Conservation (phyloP, 2,329 filamentous ascomycete genomes). For the Talaromyces piceae region DNA sequence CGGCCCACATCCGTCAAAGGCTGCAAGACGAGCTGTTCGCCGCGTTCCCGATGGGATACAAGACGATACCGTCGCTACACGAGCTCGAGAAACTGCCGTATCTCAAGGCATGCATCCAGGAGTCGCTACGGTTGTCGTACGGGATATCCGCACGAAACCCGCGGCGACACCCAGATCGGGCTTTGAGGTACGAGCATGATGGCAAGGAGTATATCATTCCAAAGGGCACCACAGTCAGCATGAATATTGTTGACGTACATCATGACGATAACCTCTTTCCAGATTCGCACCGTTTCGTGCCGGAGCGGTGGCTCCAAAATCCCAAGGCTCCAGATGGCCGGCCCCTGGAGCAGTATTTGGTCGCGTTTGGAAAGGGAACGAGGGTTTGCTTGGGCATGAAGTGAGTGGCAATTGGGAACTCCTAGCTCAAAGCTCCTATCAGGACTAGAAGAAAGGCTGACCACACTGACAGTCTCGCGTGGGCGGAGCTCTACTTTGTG, state of each 20-base stretch:
- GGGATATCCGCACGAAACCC: conserved; percentile 15
- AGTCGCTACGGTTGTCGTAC: conserved; percentile 13
- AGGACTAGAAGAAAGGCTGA: too few relatives aligned
- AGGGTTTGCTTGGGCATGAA: conserved; percentile 16
- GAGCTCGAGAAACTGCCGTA: conserved; percentile 24
- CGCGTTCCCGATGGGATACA: conserved; percentile 9
- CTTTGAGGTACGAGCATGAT: conserved; percentile 10
- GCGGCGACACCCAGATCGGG: conserved; percentile 11
- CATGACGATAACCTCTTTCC: conserved; percentile 16
- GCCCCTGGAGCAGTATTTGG: conserved; percentile 16
- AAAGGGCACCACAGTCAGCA: conserved; percentile 16
- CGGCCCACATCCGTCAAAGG: conserved; percentile 13
- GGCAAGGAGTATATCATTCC: conserved; percentile 11
- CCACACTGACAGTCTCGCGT: conserved; percentile 23
- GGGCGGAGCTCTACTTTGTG: conserved; percentile 26
- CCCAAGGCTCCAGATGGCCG: conserved; percentile 12
- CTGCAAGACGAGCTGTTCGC: conserved; percentile 16
- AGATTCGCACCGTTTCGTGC: conserved; percentile 13
- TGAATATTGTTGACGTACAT: conserved; percentile 17
- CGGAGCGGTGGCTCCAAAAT: conserved; percentile 17
- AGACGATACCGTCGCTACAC: conserved; percentile 13
- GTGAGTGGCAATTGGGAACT: conserved; percentile 11
- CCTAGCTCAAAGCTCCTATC: too few relatives aligned
- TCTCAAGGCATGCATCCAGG: conserved; percentile 15
- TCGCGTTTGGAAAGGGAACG: conserved; percentile 15